Base-by-base conservation (phyloP, 257 asterid genomes). In the Ilex asprella region DNA sequence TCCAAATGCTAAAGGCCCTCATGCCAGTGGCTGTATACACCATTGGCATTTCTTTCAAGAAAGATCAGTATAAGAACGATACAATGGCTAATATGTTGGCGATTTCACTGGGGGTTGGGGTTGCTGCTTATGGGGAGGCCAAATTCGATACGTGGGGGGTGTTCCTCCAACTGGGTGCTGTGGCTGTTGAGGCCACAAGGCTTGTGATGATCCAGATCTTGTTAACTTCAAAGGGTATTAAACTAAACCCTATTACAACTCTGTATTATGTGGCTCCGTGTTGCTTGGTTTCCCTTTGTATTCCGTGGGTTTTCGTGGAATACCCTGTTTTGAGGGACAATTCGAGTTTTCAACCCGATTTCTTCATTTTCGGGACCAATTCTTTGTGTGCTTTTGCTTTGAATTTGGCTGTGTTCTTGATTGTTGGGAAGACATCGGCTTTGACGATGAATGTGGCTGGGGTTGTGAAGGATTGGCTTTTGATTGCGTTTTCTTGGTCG, bases 391-490 rank as follows among this genome's bases (percentile, higher is more conserved):
- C 95, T 7, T 86, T 86, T 57, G 95, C 92, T 7, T 59, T 87
- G 30, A 87, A 87, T 67, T 68, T 87, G 67, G 92, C 95, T 2
- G 95, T 87, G 50, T 87, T 84, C 77, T 60, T 87, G 58, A 70
- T 87, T 15, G 92, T 87, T 2, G 95, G 95, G 15, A 87, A 87
- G 70, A 87, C 95, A 0, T 87, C 95, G 0, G 95, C 95, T 30
- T 56, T 87, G 86, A 87, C 95, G 12, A 87, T 87, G 95, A 87
- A 87, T 56, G 91, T 87, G 9, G 88, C 89, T 27, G 95, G 95
- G 4, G 92, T 87, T 0, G 87, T 84, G 1, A 87, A 84, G 57
- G 95, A 87, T 73, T 87, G 95, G 95, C 55, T 87, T 30, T 65
- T 87, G 59, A 87, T 87, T 7, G 95, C 95, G 0, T 87, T 87